phyloP scores from a whole-genome alignment of 148 eudicot genomes.

The Amaranthus hypochondriacus region DNA sequence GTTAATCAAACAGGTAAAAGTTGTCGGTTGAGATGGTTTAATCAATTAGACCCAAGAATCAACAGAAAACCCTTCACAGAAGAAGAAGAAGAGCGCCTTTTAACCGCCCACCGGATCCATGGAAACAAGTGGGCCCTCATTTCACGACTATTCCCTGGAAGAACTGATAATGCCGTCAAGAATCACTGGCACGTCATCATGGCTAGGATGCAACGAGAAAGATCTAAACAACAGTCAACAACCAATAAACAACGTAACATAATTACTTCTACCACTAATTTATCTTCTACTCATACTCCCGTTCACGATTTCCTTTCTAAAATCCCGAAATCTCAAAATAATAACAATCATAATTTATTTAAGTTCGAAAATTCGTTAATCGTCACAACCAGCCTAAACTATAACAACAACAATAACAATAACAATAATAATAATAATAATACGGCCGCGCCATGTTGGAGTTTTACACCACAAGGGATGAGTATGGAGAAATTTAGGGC shows the following conservation, averaged over 20 bases:
- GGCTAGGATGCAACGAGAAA: slow-evolving; percentile 82
- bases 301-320: slow-evolving; percentile 9
- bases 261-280: slow-evolving; percentile 2
- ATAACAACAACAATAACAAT: slow-evolving; percentile 1
- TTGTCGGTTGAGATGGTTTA: slow-evolving; percentile 92
- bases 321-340: slow-evolving; percentile 11
- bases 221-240: slow-evolving; percentile 38
- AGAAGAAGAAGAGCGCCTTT: slow-evolving; percentile 71
- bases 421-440: neutral
- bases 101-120: slow-evolving; percentile 77
- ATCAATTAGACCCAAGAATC: slow-evolving; percentile 89
- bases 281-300: slow-evolving; percentile 16
- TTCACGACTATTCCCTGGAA: slow-evolving; percentile 76
- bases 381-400: neutral
- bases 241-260: slow-evolving; percentile 3
- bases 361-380: neutral
- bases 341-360: slow-evolving; percentile 1
- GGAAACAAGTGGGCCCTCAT: slow-evolving; percentile 95
- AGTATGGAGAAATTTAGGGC: slow-evolving; percentile 23
- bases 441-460: slow-evolving; percentile 17
- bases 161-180: slow-evolving; percentile 88
- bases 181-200: slow-evolving; percentile 94
- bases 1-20: slow-evolving; percentile 64
- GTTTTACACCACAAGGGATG: slow-evolving; percentile 9
- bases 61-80: slow-evolving; percentile 82